Conservation (phyloP, 768 basidiomycete genomes). For the Collybia mongolica region DNA sequence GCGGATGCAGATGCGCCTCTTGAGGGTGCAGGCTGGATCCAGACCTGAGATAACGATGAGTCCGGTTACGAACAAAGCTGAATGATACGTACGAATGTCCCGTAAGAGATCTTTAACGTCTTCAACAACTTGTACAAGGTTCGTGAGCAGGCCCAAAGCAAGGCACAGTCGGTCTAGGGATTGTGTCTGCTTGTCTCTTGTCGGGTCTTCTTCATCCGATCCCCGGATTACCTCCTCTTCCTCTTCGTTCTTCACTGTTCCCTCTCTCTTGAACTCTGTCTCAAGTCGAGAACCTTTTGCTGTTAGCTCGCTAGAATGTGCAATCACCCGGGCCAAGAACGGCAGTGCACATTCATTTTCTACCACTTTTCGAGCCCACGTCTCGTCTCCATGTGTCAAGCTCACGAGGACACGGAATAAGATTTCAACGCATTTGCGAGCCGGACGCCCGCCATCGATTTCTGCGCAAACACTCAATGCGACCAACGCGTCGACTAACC, state of each 20-base stretch:
- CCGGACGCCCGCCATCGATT: conserved; percentile 22
- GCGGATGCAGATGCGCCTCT: conserved; percentile 45
- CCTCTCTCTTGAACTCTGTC: background rate
- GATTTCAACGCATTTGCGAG: conserved; percentile 51
- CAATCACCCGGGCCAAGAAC: conserved; percentile 46
- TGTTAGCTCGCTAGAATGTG: conserved; percentile 7
- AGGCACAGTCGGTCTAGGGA: conserved; percentile 74
- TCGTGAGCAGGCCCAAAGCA: conserved; percentile 72
- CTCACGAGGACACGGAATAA: conserved; percentile 69
- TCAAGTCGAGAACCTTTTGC: conserved; percentile 5
- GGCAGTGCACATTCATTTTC: conserved; percentile 44
- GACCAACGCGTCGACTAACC: conserved; percentile 47
- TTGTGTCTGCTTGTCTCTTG: conserved; percentile 30
- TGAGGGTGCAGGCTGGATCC: conserved; percentile 48
- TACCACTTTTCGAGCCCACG: conserved; percentile 56
- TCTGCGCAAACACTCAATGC: conserved; percentile 52
- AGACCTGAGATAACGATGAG: conserved; percentile 35
- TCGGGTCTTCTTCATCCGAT: conserved; percentile 11
- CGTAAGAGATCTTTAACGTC: conserved; percentile 45
- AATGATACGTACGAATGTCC: conserved; percentile 43
- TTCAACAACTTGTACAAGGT: conserved; percentile 63
- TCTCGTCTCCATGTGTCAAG: conserved; percentile 59
- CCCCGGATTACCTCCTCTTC: conserved; percentile 4
- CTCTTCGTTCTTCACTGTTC: conserved; percentile 10
- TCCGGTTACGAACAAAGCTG: background rate